Base-by-base conservation (phyloP, 75 land plant genomes). In the Pinus tabuliformis region DNA sequence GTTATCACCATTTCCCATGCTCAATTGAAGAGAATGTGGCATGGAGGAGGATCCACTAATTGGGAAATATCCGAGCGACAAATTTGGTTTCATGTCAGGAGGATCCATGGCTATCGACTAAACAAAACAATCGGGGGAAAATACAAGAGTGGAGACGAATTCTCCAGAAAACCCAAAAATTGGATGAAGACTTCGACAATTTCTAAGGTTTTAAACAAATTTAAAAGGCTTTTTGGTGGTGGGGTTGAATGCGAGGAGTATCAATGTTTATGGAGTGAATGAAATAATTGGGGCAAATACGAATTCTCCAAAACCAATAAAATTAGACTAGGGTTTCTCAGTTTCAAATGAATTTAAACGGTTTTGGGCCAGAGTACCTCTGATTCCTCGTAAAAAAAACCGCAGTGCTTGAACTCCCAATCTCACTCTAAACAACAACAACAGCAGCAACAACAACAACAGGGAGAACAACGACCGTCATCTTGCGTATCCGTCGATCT, bases 1-100 rank as follows among this genome's bases (percentile, higher is more conserved):
- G 3, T 8, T 21, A 7, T 21, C 54, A 1, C 72, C 72, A 42
- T 20, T 68, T n/a, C 72, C 72, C 72, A 68, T 68, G 52, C 49
- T 68, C 72, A 68, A 39, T 68, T 68, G 22, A 68, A 68, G 72
- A 1, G 72, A 68, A 42, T 42, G 20, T 64, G 68, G 36, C 20
- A 33, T 36, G 39, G 68, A 64, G 3, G 13, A 42, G 16, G 68
- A 17, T 21, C 49, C 72, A n/a, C 42, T 42, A 20, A 68, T 68
- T 22, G 72, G 49, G 22, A n/a, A 68, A 42, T 30, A 68, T 39
- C 42, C 54, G 18, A 68, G 72, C 5, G 72, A 68, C 11, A 68
- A 68, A 18, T 42, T n/a, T 52, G 72, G 72, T 7, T 68, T 68
- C 52, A 22, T 39, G 0, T 68, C 72, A 3, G 72, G 20, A 39